Conservation (phyloP, 1,139 yeast genomes). For the Saccharomycopsis hybrid region DNA sequence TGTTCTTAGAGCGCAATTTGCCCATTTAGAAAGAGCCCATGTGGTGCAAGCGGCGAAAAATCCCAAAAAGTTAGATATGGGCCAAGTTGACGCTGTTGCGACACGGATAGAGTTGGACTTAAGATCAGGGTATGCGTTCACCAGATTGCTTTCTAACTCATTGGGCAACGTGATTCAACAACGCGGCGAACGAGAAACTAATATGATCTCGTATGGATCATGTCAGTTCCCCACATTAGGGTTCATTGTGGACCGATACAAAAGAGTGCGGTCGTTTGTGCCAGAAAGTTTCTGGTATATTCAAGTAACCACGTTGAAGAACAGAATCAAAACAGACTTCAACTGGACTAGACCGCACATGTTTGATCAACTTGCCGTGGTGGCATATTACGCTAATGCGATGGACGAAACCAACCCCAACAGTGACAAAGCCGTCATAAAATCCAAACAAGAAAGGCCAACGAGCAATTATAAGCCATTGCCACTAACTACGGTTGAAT, state of each 20-base stretch:
- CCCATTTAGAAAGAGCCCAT: conserved; percentile 78
- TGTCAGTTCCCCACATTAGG: conserved; percentile 98
- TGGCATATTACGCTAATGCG: conserved; percentile 62
- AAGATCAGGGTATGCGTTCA: conserved; percentile 84
- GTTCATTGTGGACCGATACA: conserved; percentile 90
- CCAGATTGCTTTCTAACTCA: conserved; percentile 47
- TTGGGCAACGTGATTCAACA: conserved; percentile 22
- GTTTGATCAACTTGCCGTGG: conserved; percentile 65
- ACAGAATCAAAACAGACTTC: conserved; percentile 29
- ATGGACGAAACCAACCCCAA: conserved; percentile 31
- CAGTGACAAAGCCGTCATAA: conserved; percentile 43
- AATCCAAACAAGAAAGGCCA: conserved; percentile 50
- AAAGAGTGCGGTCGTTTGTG: conserved; percentile 61
- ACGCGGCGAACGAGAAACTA: conserved; percentile 25
- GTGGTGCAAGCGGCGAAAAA: conserved; percentile 65
- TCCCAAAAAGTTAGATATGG: conserved; percentile 59
- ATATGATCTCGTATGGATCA: conserved; percentile 71
- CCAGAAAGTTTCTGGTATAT: conserved; percentile 82
- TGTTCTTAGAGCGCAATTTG: conserved; percentile 71
- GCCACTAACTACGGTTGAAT: conserved; percentile 92
- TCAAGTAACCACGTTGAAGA: conserved; percentile 43
- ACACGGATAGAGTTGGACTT: conserved; percentile 85
- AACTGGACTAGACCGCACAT: conserved; percentile 66
- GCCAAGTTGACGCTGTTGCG: conserved; percentile 74
- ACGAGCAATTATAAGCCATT: conserved; percentile 76